These are phyloP conservation scores for Plenodomus biglobosus DNA, from an alignment of 2,329 filamentous ascomycete species.

Conservation along the genomic window DNA sequence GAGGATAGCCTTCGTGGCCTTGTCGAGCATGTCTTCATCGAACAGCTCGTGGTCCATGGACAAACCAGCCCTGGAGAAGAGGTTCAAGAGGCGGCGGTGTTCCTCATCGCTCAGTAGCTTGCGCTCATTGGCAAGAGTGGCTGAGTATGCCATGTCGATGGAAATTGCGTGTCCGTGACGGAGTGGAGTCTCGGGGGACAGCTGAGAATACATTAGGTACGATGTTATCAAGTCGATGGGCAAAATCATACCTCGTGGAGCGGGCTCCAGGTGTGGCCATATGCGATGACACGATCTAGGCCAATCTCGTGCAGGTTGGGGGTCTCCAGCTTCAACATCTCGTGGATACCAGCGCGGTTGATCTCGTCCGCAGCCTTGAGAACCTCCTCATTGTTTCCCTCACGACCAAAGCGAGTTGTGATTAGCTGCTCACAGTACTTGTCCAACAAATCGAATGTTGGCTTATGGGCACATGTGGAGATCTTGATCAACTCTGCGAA, in stretches of 20 bases:
- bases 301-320: conserved; percentile 74
- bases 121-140: conserved; percentile 65
- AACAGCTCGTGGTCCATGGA: conserved; percentile 72
- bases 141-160: conserved; percentile 75
- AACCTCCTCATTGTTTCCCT: conserved; percentile 60
- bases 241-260: conserved; percentile 55
- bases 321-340: conserved; percentile 73
- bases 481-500: conserved; percentile 78
- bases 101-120: conserved; percentile 63
- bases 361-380: conserved; percentile 65
- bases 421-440: conserved; percentile 70
- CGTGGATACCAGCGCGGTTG: conserved; percentile 68
- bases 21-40: conserved; percentile 64
- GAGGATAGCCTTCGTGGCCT: conserved; percentile 67
- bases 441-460: conserved; percentile 68
- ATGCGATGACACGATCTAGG: conserved; percentile 71
- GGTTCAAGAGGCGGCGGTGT: conserved; percentile 62
- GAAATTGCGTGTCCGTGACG: conserved; percentile 74
- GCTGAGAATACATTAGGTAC: conserved; percentile 43
- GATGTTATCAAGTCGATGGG: neutral
- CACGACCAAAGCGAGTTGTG: conserved; percentile 63
- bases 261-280: conserved; percentile 74
- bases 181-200: conserved; percentile 67
- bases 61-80: conserved; percentile 70
- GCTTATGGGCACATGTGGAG: conserved; percentile 66